Conservation (phyloP, 1,284 basidiomycete species). For the Chalciporus sp. region DNA sequence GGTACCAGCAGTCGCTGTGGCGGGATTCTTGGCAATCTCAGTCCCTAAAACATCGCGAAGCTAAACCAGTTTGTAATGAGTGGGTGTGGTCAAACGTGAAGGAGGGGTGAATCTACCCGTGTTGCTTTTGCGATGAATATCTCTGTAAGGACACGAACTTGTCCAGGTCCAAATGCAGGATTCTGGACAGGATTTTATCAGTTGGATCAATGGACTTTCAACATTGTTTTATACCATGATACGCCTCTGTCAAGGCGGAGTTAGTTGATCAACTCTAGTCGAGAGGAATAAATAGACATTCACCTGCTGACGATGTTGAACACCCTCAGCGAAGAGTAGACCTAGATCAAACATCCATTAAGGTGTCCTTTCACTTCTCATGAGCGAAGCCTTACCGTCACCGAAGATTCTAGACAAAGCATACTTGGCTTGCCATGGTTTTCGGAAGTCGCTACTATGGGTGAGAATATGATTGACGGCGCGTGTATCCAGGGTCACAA, state of each 20-base stretch:
- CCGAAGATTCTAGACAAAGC: slow-evolving; percentile 32
- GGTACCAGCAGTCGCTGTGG: slow-evolving; percentile 9
- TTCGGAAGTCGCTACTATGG: slow-evolving; percentile 37
- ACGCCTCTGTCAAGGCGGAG: slow-evolving; percentile 15
- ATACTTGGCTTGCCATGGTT: slow-evolving; percentile 28
- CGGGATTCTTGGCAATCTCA: slow-evolving; percentile 30
- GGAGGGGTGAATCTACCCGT: slow-evolving; percentile 37
- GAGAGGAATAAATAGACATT: background rate
- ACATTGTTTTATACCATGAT: slow-evolving; percentile 20
- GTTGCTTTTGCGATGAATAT: slow-evolving; percentile 57
- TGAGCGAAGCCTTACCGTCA: slow-evolving; percentile 21
- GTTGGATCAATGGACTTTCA: background rate
- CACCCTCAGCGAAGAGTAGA: slow-evolving; percentile 20
- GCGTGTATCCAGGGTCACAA: slow-evolving; percentile 37
- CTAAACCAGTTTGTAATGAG: slow-evolving; percentile 27
- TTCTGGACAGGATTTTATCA: slow-evolving; percentile 39
- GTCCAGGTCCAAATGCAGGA: slow-evolving; percentile 56
- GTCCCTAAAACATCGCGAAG: slow-evolving; percentile 48
- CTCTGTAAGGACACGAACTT: slow-evolving; percentile 55
- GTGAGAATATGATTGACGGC: slow-evolving; percentile 23
- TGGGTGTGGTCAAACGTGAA: background rate
- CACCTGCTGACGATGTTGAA: slow-evolving; percentile 30
- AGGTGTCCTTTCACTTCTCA: background rate
- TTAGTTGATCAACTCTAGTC: background rate
- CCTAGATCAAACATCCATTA: slow-evolving; percentile 6